Evolutionary conservation across 192 early-diverging fungal species (phyloP).

Genomic region (Umbelopsis ramanniana): DNA sequence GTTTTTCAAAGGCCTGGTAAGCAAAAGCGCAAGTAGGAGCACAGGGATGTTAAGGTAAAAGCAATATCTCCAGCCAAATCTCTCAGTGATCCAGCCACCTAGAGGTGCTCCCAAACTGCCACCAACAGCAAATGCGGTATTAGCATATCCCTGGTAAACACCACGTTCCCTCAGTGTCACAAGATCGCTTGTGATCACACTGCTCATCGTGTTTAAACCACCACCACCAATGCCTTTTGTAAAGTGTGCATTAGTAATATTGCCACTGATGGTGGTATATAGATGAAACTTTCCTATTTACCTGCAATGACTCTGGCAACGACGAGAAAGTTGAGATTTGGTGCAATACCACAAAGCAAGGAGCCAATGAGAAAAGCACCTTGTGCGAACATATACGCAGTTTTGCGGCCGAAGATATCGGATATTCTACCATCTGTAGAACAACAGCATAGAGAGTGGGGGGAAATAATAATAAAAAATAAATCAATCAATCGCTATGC

Average conservation of each 20-base stretch:
- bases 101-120: slow-evolving; percentile 82
- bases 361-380: slow-evolving; percentile 81
- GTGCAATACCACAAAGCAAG: slow-evolving; percentile 48
- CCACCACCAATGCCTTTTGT: slow-evolving; percentile 65
- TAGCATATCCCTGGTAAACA: slow-evolving; percentile 55
- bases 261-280: no score
- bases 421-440: slow-evolving; percentile 73
- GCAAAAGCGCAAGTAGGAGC: slow-evolving; percentile 65
- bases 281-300: not conserved
- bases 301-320: slow-evolving; percentile 35
- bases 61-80: slow-evolving; percentile 68
- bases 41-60: slow-evolving; percentile 88
- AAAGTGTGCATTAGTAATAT: not conserved
- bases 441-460: not conserved
- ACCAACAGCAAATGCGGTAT: slow-evolving; percentile 51
- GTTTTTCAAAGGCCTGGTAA: slow-evolving; percentile 29
- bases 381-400: slow-evolving; percentile 73
- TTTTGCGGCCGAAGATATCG: slow-evolving; percentile 82
- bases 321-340: slow-evolving; percentile 42
- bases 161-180: slow-evolving; percentile 66
- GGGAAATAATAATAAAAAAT: not conserved
- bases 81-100: slow-evolving; percentile 85
- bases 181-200: slow-evolving; percentile 73
- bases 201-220: slow-evolving; percentile 63
- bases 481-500: not conserved